Evolutionary conservation across 768 basidiomycete species (phyloP).

Genomic region (Mycena albidolilacea): DNA sequence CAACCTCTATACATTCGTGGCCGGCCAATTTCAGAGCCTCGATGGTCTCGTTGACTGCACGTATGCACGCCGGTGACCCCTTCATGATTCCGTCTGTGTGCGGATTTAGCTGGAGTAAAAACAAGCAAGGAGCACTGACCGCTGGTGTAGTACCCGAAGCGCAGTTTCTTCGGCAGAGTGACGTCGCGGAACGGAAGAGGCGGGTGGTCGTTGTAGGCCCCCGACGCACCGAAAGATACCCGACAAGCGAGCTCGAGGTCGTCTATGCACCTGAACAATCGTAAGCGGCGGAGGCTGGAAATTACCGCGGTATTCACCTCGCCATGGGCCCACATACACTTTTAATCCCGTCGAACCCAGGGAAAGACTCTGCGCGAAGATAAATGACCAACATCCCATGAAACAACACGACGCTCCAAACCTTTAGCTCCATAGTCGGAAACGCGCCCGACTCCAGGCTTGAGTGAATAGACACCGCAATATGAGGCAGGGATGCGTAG

Average conservation of each 20-base stretch:
- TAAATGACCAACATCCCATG: background rate
- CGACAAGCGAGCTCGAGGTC: conserved; percentile 34
- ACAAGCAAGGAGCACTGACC: background rate
- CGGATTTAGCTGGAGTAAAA: background rate
- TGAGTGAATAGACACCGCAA: conserved; percentile 74
- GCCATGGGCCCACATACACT: conserved; percentile 30
- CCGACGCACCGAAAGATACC: conserved; percentile 24
- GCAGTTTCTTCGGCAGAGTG: conserved; percentile 43
- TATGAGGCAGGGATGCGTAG: conserved; percentile 78
- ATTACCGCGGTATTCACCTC: background rate
- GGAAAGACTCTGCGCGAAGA: conserved; percentile 16
- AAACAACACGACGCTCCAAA: conserved; percentile 40
- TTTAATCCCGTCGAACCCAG: conserved; percentile 33
- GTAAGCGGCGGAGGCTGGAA: no score
- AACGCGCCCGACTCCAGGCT: conserved; percentile 65
- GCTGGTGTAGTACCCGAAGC: conserved; percentile 50
- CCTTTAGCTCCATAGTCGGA: conserved; percentile 59
- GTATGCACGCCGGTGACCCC: conserved; percentile 72
- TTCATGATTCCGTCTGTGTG: conserved; percentile 58
- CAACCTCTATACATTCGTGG: conserved; percentile 61
- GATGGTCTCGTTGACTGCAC: conserved; percentile 66
- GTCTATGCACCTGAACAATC: conserved; percentile 26
- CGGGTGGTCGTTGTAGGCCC: conserved; percentile 1
- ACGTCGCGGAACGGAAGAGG: conserved; percentile 28
- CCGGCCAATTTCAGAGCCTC: conserved; percentile 60